phyloP scores from a whole-genome alignment of 192 early-diverging fungal genomes.

The Coemansia sp. region DNA sequence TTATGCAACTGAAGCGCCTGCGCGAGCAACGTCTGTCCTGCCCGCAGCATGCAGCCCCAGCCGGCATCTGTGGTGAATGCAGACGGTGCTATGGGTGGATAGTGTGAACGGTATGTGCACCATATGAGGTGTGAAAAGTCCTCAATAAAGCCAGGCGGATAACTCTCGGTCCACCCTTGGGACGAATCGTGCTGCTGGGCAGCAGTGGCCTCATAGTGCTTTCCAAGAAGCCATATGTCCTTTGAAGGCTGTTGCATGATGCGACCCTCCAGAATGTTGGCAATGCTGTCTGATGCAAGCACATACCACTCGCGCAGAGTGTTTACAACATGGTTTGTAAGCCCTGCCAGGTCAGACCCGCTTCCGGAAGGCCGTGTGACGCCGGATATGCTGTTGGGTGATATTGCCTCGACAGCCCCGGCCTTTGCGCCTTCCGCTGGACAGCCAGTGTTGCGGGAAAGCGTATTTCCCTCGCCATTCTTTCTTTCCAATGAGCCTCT shows the following conservation, averaged over 20 bases:
- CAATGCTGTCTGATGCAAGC: conserved; percentile 47
- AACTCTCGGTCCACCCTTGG: conserved; percentile 15
- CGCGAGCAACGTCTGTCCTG: conserved; percentile 90
- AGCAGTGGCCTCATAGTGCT: conserved; percentile 25
- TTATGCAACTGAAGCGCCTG: conserved; percentile 76
- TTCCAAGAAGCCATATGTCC: conserved; percentile 54
- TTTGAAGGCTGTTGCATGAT: conserved; percentile 29
- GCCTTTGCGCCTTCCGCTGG: neutral
- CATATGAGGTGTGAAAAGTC: conserved; percentile 86
- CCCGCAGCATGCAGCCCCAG: conserved; percentile 98
- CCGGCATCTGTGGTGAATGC: conserved; percentile 87
- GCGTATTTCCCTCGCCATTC: neutral
- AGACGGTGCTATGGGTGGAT: conserved; percentile 73
- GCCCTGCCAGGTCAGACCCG: conserved; percentile 12
- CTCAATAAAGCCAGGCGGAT: conserved; percentile 61
- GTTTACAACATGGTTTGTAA: conserved; percentile 43
- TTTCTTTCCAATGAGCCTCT: neutral
- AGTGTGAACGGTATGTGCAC: conserved; percentile 92
- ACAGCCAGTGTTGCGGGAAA: neutral
- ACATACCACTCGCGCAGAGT: conserved; percentile 54
- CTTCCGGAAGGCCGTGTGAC: neutral
- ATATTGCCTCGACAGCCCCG: neutral
- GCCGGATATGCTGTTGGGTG: neutral
- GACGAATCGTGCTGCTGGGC: neutral
- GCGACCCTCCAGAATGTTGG: conserved; percentile 42